These are phyloP conservation scores for Podospora australis DNA, from an alignment of 495 filamentous ascomycete genomes.

Conservation along the genomic window DNA sequence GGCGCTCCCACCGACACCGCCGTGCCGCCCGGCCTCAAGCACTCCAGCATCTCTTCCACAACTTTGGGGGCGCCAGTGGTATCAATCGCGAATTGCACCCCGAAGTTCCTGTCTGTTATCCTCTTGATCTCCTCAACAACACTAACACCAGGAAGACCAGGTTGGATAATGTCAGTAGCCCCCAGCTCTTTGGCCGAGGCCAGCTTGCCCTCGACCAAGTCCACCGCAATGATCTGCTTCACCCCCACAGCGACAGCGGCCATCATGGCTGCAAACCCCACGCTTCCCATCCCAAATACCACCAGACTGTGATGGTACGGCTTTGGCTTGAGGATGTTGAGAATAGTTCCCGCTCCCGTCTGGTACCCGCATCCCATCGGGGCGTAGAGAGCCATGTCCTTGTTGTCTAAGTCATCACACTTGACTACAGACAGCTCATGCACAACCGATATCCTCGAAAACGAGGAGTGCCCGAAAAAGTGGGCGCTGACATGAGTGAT, in stretches of 20 bases:
- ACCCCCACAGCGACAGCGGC: conserved; percentile 16
- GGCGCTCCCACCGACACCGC: conserved; percentile 9
- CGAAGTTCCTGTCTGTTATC: not conserved
- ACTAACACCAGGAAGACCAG: conserved; percentile 8
- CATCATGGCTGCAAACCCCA: conserved; percentile 37
- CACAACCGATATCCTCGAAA: conserved; percentile 31
- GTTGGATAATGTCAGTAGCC: conserved; percentile 36
- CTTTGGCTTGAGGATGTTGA: conserved; percentile 31
- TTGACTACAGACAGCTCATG: conserved; percentile 26
- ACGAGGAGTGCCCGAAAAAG: conserved; percentile 42
- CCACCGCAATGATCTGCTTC: conserved; percentile 35
- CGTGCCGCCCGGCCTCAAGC: conserved; percentile 7
- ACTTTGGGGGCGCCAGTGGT: conserved; percentile 8
- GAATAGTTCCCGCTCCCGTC: conserved; percentile 37
- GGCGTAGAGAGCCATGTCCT: conserved; percentile 27
- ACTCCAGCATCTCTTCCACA: conserved; percentile 12
- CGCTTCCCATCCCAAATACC: conserved; percentile 38
- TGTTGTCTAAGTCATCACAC: conserved; percentile 17
- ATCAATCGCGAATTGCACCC: conserved; percentile 12
- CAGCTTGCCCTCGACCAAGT: conserved; percentile 36
- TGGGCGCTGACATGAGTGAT: conserved; percentile 25
- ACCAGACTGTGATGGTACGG: conserved; percentile 20
- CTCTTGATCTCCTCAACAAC: conserved; percentile 8
- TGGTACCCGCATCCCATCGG: conserved; percentile 39
- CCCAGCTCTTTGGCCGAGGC: conserved; percentile 36